Conservation (phyloP, 345 rosid species). For the Firmiana major region DNA sequence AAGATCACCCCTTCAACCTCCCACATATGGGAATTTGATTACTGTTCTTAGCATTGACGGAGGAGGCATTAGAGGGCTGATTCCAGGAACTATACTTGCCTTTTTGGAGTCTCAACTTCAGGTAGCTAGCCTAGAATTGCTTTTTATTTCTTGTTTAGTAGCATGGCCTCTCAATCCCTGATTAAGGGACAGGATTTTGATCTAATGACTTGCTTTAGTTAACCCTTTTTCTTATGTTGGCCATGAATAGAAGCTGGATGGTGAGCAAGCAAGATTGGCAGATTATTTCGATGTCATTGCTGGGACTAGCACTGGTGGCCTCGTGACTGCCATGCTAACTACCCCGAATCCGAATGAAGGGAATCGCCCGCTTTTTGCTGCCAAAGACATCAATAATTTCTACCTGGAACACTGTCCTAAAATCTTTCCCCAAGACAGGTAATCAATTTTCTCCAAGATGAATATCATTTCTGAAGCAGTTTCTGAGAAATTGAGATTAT, state of each 20-base stretch:
- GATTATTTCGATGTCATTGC: conserved; percentile 66
- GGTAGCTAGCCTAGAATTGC: conserved; percentile 22
- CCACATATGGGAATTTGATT: conserved; percentile 45
- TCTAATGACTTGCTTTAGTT: too few species aligned
- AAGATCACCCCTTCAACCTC: conserved; percentile 52
- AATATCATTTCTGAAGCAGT: too few species aligned
- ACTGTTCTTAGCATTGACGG: conserved; percentile 83
- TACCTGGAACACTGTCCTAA: conserved; percentile 36
- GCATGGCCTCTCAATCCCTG: neutral
- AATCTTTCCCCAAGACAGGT: conserved; percentile 39
- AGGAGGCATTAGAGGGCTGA: conserved; percentile 74
- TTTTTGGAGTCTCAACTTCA: conserved; percentile 70
- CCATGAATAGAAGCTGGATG: conserved; percentile 44
- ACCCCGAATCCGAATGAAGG: conserved; percentile 45
- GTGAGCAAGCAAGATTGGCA: conserved; percentile 55
- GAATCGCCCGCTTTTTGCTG: conserved; percentile 24
- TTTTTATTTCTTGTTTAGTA: neutral
- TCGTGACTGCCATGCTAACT: conserved; percentile 59
- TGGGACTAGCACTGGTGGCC: conserved; percentile 69
- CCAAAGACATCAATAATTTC: conserved; percentile 18
- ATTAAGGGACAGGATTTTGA: too few species aligned
- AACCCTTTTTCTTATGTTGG: conserved; percentile 19
- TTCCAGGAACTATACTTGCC: conserved; percentile 56
- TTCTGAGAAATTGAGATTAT: too few species aligned
- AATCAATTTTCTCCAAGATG: neutral